Percentiles rank a stretch among this genome's conserved stretches.
phyloP scores from a whole-genome alignment of 257 asterid species.

The Lycium barbarum region DNA sequence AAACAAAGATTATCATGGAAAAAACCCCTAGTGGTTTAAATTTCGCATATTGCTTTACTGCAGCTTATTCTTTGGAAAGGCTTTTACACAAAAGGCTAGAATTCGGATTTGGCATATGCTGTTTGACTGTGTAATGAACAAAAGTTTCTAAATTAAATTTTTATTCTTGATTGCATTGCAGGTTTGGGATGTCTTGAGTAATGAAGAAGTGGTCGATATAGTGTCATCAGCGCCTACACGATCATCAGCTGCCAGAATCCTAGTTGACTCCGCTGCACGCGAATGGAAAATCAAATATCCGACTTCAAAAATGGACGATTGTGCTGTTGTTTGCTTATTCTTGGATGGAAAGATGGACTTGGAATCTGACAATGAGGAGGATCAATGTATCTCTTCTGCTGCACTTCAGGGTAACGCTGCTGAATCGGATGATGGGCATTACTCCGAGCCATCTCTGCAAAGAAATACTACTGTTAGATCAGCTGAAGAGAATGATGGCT shows the following conservation, averaged over 20 bases:
- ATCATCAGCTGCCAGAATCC: slow-evolving; percentile 75
- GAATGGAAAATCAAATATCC: slow-evolving; percentile 95
- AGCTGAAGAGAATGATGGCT: slow-evolving; percentile 53
- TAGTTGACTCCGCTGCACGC: slow-evolving; percentile 86
- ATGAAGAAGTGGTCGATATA: slow-evolving; percentile 89
- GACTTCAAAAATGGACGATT: slow-evolving; percentile 94
- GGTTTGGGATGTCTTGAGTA: slow-evolving; percentile 98
- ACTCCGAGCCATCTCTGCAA: slow-evolving; percentile 71
- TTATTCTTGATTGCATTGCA: slow-evolving; percentile 44
- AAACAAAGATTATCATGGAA: not conserved
- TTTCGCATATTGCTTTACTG: not conserved
- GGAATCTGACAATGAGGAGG: slow-evolving; percentile 87
- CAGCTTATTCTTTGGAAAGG: not conserved
- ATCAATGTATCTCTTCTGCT: slow-evolving; percentile 76
- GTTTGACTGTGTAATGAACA: not conserved
- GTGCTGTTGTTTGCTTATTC: slow-evolving; percentile 93
- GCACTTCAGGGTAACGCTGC: slow-evolving; percentile 60
- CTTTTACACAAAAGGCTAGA: not conserved
- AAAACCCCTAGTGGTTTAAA: not conserved
- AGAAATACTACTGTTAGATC: slow-evolving; percentile 76
- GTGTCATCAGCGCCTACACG: slow-evolving; percentile 77
- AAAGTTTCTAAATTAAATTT: not conserved
- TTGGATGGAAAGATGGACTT: slow-evolving; percentile 88
- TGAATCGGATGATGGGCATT: slow-evolving; percentile 84
- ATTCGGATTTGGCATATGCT: not conserved